Evolutionary conservation across 768 basidiomycete species (phyloP), one percentile per base, ranked within the genome.

Genomic region (Kwoniella sp.): DNA sequence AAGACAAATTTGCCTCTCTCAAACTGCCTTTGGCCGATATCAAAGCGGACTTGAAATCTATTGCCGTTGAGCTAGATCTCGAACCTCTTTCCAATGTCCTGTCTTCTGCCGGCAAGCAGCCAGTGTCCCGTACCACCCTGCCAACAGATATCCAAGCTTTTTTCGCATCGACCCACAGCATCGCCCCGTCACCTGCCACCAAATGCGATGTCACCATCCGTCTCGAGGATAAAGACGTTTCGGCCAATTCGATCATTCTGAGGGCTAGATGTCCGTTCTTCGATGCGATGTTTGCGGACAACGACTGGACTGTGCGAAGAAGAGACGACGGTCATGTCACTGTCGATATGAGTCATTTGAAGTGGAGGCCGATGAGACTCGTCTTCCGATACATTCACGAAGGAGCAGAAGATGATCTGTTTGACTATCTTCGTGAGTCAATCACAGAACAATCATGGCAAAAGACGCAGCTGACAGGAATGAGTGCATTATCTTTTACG

Each of bases 211-310:
- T 93, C 17, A 81, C 91, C 11, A 78, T 99, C 7, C 47, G 69
- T 45, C 82, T 97, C 7, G 84, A 84, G 0, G 92, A 96, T 70
- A 82, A 82, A 55, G 83, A 86, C 1, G 85, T 96, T 8, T 54
- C 56, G 0, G 86, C 86, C 1, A 89, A 95, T 76, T 92, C 93
- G 0, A 77, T 83, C 11, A 78, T 97, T 20, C 84, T 99, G n/a
- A 85, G 92, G 12, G 86, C 92, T 0, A 86, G 94, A 0, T 93
- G 90, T 25, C 85, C 86, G 1, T 89, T 96, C 72, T 97, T 99
- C 75, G 82, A 87, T 11, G 86, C 86, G 31, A 89, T 99, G 81
- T 93, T 95, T 77, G 87, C 87, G 47, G 88, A 93, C 71, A 82
- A 83, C 17, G 90, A 87, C 34, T 99, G 96, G 94, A 91, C 90